Percentiles rank a stretch among this genome's conserved stretches.
Conservation (phyloP, 805 yeast genomes). For the Monosporozyma yasuniensis region DNA sequence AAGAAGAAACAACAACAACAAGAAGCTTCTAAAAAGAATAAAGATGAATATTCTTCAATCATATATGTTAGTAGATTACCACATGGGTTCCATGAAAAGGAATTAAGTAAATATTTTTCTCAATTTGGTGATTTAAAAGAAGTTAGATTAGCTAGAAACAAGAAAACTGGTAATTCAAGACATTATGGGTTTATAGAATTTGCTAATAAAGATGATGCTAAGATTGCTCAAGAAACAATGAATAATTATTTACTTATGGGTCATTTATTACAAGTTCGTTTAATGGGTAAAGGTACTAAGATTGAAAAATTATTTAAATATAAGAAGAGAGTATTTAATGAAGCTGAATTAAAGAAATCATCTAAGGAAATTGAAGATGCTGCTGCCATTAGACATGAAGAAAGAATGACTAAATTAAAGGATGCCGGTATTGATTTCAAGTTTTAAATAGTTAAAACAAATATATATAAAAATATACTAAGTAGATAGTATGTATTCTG, state of each 20-base stretch:
- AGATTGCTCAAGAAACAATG: conserved; percentile 90
- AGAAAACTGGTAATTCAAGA: conserved; percentile 81
- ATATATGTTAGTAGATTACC: conserved; percentile 90
- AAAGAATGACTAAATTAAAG: conserved; percentile 28
- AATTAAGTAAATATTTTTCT: conserved; percentile 63
- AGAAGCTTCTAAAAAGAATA: conserved; percentile 11
- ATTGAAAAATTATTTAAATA: conserved; percentile 32
- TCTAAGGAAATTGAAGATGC: conserved; percentile 27
- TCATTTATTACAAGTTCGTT: conserved; percentile 67
- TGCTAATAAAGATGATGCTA: conserved; percentile 62
- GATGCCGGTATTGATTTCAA: conserved; percentile 33
- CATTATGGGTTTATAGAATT: conserved; percentile 91
- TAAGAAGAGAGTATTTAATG: conserved; percentile 29
- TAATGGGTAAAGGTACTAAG: conserved; percentile 40
- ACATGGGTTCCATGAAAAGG: conserved; percentile 80
- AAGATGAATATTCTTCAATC: conserved; percentile 46
- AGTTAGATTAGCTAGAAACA: conserved; percentile 77
- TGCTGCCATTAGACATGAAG: conserved; percentile 26
- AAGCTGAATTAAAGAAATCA: conserved; percentile 25
- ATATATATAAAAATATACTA: neutral
- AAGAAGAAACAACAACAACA: conserved; percentile 12
- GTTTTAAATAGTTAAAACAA: conserved; percentile 14
- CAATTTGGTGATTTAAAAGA: conserved; percentile 85
- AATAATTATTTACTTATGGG: conserved; percentile 85
- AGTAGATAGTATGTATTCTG: neutral